Evolutionary conservation across 768 basidiomycete genomes (phyloP).

Genomic region (Mrakia frigida): DNA sequence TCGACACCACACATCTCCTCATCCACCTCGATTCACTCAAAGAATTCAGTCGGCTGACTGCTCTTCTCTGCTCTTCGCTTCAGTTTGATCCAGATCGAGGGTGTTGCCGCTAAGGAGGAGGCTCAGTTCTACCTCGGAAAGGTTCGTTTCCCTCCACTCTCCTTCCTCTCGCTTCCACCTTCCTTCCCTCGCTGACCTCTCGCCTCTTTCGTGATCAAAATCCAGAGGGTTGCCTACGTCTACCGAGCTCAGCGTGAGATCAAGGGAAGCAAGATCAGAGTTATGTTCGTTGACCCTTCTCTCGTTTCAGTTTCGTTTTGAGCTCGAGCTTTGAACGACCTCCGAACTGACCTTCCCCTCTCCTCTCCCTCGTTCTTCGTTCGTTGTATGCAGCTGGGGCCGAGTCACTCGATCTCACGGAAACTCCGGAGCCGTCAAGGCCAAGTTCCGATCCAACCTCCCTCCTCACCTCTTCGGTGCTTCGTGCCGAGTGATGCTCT

Average conservation of each 20-base stretch:
- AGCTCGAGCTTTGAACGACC: not conserved
- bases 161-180: not conserved
- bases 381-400: conserved; percentile 46
- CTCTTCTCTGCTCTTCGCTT: not conserved
- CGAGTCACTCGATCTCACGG: conserved; percentile 92
- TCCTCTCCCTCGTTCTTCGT: no score
- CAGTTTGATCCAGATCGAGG: conserved; percentile 86
- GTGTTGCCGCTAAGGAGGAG: conserved; percentile 85
- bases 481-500: conserved; percentile 59
- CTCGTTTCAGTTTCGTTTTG: conserved; percentile 34
- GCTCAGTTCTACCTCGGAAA: conserved; percentile 98
- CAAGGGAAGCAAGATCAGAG: conserved; percentile 88
- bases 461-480: conserved; percentile 32
- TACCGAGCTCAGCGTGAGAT: conserved; percentile 95
- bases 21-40: not conserved
- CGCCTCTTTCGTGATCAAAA: conserved; percentile 11
- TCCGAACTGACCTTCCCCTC: not conserved
- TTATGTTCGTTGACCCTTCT: conserved; percentile 75
- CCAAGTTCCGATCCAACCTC: conserved; percentile 20
- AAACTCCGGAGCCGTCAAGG: conserved; percentile 71
- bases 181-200: not conserved
- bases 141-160: conserved; percentile 52
- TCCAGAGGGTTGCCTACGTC: conserved; percentile 95
- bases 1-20: not conserved
- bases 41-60: not conserved